Conservation (phyloP, 768 basidiomycete species). For the Galerina marginata region DNA sequence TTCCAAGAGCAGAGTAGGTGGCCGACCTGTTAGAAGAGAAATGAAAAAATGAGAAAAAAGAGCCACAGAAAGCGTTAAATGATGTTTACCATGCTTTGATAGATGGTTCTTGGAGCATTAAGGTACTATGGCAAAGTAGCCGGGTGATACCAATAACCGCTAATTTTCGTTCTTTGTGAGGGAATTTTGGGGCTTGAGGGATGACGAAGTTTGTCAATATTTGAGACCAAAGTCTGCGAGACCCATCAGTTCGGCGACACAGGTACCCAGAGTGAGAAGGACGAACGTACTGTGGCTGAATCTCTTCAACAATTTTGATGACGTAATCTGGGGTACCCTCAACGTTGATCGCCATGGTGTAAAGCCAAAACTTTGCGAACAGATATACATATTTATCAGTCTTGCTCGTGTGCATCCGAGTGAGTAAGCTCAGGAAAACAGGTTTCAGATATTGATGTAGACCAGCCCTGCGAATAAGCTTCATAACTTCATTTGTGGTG, state of each 20-base stretch:
- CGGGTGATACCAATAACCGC: conserved; percentile 81
- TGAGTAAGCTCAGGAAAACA: conserved; percentile 78
- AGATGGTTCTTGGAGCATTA: conserved; percentile 71
- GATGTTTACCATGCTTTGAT: conserved; percentile 65
- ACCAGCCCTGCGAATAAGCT: conserved; percentile 46
- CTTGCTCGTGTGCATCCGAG: conserved; percentile 85
- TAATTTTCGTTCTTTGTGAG: conserved; percentile 84
- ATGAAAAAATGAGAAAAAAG: not conserved
- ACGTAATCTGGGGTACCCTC: conserved; percentile 80
- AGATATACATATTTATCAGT: conserved; percentile 88
- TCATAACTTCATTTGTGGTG: not conserved
- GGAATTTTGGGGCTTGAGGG: conserved; percentile 81
- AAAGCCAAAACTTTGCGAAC: conserved; percentile 80
- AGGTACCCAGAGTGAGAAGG: not conserved
- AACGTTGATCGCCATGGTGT: conserved; percentile 74
- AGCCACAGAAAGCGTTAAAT: not conserved
- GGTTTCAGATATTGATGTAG: conserved; percentile 79
- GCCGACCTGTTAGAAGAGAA: conserved; percentile 56
- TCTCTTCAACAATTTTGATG: conserved; percentile 76
- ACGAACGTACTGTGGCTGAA: conserved; percentile 77
- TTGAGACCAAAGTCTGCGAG: conserved; percentile 71
- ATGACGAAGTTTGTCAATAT: conserved; percentile 77
- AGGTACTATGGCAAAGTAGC: conserved; percentile 73
- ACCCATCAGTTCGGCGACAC: not conserved
- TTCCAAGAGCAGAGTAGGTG: conserved; percentile 70